Evolutionary conservation across 2,329 filamentous ascomycete genomes (phyloP), one percentile per base, ranked within the genome.

Genomic region (Corynespora cassiicola): DNA sequence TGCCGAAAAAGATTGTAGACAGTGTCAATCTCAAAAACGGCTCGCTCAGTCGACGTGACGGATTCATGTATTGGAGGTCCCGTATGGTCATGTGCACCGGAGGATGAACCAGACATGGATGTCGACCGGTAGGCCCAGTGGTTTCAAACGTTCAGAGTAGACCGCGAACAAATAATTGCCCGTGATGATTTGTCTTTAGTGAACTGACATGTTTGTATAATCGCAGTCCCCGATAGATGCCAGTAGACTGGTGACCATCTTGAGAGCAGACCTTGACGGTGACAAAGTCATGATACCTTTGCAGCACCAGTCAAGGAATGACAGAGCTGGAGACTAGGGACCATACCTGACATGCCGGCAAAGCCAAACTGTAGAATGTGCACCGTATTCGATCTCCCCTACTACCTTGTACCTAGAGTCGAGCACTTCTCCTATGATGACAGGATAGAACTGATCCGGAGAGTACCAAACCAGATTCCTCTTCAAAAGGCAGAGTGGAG

Each of bases 1-100:
- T n/a, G n/a, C n/a, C n/a, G n/a, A n/a, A n/a, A n/a, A 2, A 61
- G 59, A 36, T 73, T 75, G 39, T 42, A 61, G 60, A 35, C 55
- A 56, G 39, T 74, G 61, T 45, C 7, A 49, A 57, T 22, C 50
- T 54, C 27, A 57, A 27, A 34, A 58, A 45, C 30, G 38, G 42
- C 19, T 26, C 25, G 25, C 25, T 17, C 27, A 7, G n/a, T 24
- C 22, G 22, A 24, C n/a, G 22, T 8, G 22, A 24, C n/a, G 7
- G 22, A 24, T 58, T 55, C 4, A 35, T 9, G 35, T 57, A 52
- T 39, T 59, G 52, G 39, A 59, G 46, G 39, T 59, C 19, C 46
- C 36, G 50, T 38, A 59, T 56, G 40, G 55, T 59, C 53, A 54
- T 59, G 46, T 59, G 53, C 53, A 57, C 57, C 9, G 49, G 55